Evolutionary conservation across 2,329 filamentous ascomycete species (phyloP).

Genomic region (Scedosporium dehoogii): DNA sequence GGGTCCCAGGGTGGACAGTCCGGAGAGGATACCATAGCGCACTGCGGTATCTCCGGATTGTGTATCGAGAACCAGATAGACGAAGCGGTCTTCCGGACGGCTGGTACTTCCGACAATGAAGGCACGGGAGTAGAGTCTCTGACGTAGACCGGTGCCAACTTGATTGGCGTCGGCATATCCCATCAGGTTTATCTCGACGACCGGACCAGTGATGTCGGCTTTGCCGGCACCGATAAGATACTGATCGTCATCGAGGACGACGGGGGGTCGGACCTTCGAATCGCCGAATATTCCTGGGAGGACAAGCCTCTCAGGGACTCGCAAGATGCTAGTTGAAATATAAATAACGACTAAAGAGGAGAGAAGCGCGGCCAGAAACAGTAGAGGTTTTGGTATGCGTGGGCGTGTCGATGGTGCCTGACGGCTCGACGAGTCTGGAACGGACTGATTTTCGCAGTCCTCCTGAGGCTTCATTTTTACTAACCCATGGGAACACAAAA

Average conservation of each 20-base stretch:
- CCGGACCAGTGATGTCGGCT: constrained; percentile 57
- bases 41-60: constrained; percentile 84
- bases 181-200: constrained; percentile 85
- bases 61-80: constrained; percentile 82
- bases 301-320: not conserved
- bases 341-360: not conserved
- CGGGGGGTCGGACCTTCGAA: not conserved
- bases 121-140: constrained; percentile 78
- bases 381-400: too few species aligned
- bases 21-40: constrained; percentile 75
- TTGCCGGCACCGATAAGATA: constrained; percentile 48
- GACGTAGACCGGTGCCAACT: constrained; percentile 71
- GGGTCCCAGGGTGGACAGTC: constrained; percentile 55
- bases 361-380: not conserved
- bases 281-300: not conserved
- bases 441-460: too few species aligned
- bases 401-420: too few species aligned
- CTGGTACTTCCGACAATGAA: constrained; percentile 72
- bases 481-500: too few species aligned
- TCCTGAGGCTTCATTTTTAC: too few species aligned
- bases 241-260: not conserved
- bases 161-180: constrained; percentile 85
- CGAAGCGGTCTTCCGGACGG: constrained; percentile 60
- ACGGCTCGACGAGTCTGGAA: too few species aligned
- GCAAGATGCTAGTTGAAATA: not conserved